These are phyloP conservation scores for Mrakiaceae sp. DNA, from an alignment of 1,284 basidiomycete species.

Conservation along the genomic window DNA sequence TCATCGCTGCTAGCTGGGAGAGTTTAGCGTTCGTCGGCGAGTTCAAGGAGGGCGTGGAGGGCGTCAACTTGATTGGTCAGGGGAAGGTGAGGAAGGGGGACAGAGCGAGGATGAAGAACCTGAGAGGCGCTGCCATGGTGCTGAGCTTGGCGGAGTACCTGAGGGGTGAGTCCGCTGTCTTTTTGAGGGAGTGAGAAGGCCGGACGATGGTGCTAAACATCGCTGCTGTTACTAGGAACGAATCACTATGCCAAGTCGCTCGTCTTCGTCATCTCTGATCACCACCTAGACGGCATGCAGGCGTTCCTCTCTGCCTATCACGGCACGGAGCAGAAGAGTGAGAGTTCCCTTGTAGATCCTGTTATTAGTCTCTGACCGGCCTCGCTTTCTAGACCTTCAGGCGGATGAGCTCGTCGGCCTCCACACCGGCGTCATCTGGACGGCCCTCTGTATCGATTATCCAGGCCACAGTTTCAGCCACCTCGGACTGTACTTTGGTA, in stretches of 20 bases:
- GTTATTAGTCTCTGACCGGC: neutral
- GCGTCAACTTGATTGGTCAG: neutral
- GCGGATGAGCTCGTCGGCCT: conserved; percentile 50
- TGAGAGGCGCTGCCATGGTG: conserved; percentile 74
- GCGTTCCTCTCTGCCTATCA: conserved; percentile 83
- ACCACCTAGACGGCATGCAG: conserved; percentile 79
- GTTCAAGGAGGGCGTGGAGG: conserved; percentile 13
- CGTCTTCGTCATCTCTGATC: conserved; percentile 80
- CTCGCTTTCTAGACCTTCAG: conserved; percentile 44
- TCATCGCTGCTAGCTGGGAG: conserved; percentile 79
- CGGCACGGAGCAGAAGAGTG: conserved; percentile 54
- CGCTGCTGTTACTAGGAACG: conserved; percentile 45
- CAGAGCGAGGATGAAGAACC: conserved; percentile 52
- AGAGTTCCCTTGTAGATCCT: conserved; percentile 17
- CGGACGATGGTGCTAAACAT: neutral
- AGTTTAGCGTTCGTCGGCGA: conserved; percentile 38
- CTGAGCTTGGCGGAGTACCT: conserved; percentile 72
- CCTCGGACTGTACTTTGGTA: conserved; percentile 80
- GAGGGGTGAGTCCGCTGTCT: conserved; percentile 45
- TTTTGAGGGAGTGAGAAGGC: neutral
- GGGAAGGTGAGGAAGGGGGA: conserved; percentile 39
- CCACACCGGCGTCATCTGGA: conserved; percentile 81
- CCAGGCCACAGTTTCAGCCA: conserved; percentile 93
- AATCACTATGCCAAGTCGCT: conserved; percentile 92
- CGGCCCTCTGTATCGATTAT: conserved; percentile 86